Conservation (phyloP, 352 stramenopile species). For the Detonula confervacea region DNA sequence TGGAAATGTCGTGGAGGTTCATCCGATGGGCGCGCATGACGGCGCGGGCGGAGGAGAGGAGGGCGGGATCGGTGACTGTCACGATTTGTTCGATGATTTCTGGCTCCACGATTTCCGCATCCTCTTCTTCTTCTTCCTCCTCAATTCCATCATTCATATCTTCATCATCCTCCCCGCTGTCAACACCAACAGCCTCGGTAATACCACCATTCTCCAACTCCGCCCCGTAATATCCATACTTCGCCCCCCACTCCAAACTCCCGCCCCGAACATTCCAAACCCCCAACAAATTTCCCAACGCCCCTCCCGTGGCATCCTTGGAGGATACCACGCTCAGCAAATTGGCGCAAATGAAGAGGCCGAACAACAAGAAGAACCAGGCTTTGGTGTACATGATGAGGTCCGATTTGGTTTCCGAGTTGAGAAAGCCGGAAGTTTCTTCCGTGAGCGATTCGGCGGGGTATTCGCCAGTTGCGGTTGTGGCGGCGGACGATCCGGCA, state of each 20-base stretch:
- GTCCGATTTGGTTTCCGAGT: neutral
- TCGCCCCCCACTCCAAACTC: no score
- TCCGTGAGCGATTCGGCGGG: no score
- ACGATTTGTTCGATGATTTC: constrained; percentile 1
- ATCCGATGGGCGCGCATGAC: constrained; percentile 3
- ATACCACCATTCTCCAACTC: no score
- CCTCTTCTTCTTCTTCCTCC: constrained; percentile 4
- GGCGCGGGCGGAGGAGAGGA: neutral
- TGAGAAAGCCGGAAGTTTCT: neutral
- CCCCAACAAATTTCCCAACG: no score
- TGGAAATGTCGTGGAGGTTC: constrained; percentile 3
- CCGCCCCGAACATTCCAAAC: no score
- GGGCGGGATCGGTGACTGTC: constrained; percentile 4
- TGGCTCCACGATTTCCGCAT: neutral
- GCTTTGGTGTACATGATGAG: constrained; percentile 19
- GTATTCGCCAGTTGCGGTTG: no score
- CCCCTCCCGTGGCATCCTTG: neutral
- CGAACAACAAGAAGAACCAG: constrained; percentile 21
- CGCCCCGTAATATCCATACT: no score
- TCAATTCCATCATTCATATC: neutral
- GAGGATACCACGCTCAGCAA: neutral
- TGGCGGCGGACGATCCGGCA: neutral
- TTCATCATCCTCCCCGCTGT: neutral
- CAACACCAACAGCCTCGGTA: no score
- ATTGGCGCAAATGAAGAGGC: constrained; percentile 11